Evolutionary conservation across 2,329 filamentous ascomycete genomes (phyloP).

Genomic region (Fusarium clavum): DNA sequence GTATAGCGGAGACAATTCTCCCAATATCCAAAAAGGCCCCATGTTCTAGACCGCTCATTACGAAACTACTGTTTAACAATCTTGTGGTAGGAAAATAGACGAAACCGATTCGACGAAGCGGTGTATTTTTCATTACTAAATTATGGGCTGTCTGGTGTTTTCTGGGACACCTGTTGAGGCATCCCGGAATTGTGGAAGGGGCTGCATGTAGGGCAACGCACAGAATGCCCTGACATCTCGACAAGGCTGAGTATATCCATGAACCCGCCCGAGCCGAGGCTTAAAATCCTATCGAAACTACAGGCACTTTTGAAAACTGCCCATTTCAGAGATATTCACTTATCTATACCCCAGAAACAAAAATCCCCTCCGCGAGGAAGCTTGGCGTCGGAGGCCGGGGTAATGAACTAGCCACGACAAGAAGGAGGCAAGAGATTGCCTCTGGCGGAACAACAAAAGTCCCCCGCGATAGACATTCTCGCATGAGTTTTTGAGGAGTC

Average conservation of each 20-base stretch:
- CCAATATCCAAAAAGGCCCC: neutral
- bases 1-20: conserved; percentile 21
- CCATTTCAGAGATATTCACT: neutral
- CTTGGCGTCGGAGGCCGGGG: conserved; percentile 17
- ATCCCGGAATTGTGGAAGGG: neutral
- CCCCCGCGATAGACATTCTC: conserved; percentile 2
- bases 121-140: conserved; percentile 23
- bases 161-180: neutral
- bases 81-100: conserved; percentile 5
- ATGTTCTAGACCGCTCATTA: conserved; percentile 32
- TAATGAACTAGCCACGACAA: conserved; percentile 25
- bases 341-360: conserved; percentile 10
- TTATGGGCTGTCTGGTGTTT: conserved; percentile 4
- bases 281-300: neutral
- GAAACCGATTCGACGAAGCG: conserved; percentile 24
- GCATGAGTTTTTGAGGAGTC: conserved; percentile 4
- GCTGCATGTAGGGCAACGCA: conserved; percentile 21
- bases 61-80: neutral
- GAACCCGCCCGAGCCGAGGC: neutral
- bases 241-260: neutral
- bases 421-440: conserved; percentile 24
- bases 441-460: conserved; percentile 20
- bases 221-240: conserved; percentile 22
- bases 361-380: neutral
- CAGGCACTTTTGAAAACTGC: conserved; percentile 1